Percentiles rank a stretch among this genome's conserved stretches.
Evolutionary conservation across 495 filamentous ascomycete species (phyloP).

Genomic region (Choiromyces venosus): DNA sequence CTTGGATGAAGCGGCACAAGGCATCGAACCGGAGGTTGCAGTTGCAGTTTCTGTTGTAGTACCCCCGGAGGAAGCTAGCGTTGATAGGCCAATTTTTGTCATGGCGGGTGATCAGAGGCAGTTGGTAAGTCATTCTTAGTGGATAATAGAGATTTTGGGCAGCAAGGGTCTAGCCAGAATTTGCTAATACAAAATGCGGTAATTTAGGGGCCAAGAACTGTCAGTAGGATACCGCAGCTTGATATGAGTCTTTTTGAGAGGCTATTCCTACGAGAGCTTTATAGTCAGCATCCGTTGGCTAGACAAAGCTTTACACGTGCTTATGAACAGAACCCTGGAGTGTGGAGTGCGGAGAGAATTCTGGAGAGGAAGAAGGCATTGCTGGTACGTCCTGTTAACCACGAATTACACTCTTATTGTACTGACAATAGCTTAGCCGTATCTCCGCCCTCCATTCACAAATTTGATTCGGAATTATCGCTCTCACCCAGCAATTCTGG

Average conservation of each 20-base stretch:
- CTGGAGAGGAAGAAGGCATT: slow-evolving; percentile 37
- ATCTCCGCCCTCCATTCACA: slow-evolving; percentile 50
- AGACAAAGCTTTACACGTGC: slow-evolving; percentile 37
- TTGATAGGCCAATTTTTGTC: slow-evolving; percentile 47
- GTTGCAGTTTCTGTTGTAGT: slow-evolving; percentile 51
- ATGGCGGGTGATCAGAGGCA: slow-evolving; percentile 57
- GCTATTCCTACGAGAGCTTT: slow-evolving; percentile 48
- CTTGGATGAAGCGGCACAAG: slow-evolving; percentile 56
- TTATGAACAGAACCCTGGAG: slow-evolving; percentile 26
- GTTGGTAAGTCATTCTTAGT: slow-evolving; percentile 41
- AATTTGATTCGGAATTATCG: slow-evolving; percentile 58
- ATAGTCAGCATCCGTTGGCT: slow-evolving; percentile 51
- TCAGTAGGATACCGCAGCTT: slow-evolving; percentile 44
- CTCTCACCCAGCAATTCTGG: slow-evolving; percentile 55
- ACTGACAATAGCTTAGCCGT: slow-evolving; percentile 39
- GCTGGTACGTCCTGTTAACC: slow-evolving; percentile 15
- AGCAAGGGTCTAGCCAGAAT: slow-evolving; percentile 1
- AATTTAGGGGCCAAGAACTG: slow-evolving; percentile 46
- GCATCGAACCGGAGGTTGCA: slow-evolving; percentile 51
- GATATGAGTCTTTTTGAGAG: slow-evolving; percentile 51
- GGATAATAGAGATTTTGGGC: background rate
- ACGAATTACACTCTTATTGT: slow-evolving; percentile 13
- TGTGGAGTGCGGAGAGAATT: slow-evolving; percentile 36
- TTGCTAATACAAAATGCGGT: slow-evolving; percentile 20
- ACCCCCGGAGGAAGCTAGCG: slow-evolving; percentile 45